Evolutionary conservation across 1,139 yeast genomes (phyloP), one percentile per base, ranked within the genome.

Genomic region (Diutina siamensis): DNA sequence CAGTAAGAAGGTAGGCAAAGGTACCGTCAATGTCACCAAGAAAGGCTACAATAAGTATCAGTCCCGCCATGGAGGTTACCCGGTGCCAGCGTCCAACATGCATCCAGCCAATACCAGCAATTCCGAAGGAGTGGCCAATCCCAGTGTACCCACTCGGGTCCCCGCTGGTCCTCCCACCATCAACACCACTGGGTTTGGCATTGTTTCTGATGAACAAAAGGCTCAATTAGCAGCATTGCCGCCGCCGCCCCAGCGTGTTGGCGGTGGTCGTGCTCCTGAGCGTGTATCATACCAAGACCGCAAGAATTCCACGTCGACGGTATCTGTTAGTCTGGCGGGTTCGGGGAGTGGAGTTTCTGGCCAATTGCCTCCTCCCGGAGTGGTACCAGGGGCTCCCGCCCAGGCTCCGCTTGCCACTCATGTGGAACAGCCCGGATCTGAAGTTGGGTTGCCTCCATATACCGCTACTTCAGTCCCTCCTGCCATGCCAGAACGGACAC

Each of bases 1-100:
- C 32, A 27, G 42, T 15, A 38, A 38, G 21, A 25, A 25, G 20
- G 42, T 25, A 13, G 42, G 42, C 15, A 38, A 25, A 25, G 42
- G 42, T 25, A 25, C 42, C n/a, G n/a, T 25, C 42, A 38, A n/a
- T 10, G 28, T 25, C n/a, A 5, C n/a, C 20, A 38, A 38, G 15
- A 38, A 38, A 13, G 42, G 42, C 13, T 38, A 38, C 32, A 22
- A 25, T 32, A 17, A 22, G 12, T 25, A 21, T 32, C 31, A 38
- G 40, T n/a, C 15, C 13, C 27, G 40, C 8, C 27, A 22, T 7
- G 28, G 28, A 17, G 13, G 15, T 4, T 20, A 20, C 40, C 18
- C 40, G 4, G 28, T 21, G 28, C 18, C 40, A 5, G 22, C 22
- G 17, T 15, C 22, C 17, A 35, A 21, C 40, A 20, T 20, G 27